Evolutionary conservation across 2,329 filamentous ascomycete genomes (phyloP), one percentile per base, ranked within the genome.

Genomic region (Aaosphaeria pasadenensis): DNA sequence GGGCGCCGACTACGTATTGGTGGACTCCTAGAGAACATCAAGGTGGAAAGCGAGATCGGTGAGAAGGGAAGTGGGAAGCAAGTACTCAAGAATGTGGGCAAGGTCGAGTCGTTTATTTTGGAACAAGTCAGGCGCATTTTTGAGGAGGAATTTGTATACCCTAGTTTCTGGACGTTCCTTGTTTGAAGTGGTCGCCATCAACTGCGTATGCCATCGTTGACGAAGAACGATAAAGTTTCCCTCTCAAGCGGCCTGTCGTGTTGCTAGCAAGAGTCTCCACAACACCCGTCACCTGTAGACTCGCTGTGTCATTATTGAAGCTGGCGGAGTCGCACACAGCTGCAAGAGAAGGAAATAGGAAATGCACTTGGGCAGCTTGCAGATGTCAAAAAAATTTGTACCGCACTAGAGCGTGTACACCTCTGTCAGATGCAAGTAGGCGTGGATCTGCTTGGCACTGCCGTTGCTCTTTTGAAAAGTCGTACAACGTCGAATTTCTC

Each of bases 121-220:
- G 92, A 97, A 69, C 92, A 97, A 72, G 94, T 99, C 53, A 85
- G 92, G 66, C 83, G 91, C 64, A 97, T 99, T 60, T 97, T 99
- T 64, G 94, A 99, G 72, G 94, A 97, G 67, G 94, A 99, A 70
- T 94, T 97, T 74, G 91, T 97, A 53, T 97, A 95, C 74, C 94
- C 94, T 40, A 96, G 91, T 71, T 97, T 95, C 72, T 97, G 92
- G 91, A 97, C 92, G 1, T 96, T 97, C 70, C 75, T 99, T 60
- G 86, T 97, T 40, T 96, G 57, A 69, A 48, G 40, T 39, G 7
- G 35, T 44, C 29, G 45, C 39, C 17, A 39, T 30, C 33, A 39
- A 39, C 44, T 35, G 38, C 35, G 13, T 36, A 13, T 13, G 9
- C 33, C 9, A 36, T 13, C 33, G 13, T 36, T 36, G 33, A 36